These are phyloP conservation scores for Boletus pseudo-olivaceus DNA, from an alignment of 768 basidiomycete genomes.

Conservation along the genomic window DNA sequence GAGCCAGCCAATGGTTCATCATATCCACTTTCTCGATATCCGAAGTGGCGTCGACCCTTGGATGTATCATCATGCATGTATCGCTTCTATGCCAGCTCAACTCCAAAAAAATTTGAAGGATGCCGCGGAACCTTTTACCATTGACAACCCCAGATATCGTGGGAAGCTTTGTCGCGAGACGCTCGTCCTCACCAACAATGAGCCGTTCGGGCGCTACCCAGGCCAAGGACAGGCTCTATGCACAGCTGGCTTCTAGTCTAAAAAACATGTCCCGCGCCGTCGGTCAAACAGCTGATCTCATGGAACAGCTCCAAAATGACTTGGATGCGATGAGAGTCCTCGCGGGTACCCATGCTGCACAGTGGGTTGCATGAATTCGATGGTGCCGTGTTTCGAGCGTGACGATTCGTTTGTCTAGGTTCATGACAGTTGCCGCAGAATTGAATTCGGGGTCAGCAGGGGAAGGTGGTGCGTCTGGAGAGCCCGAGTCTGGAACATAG, in stretches of 20 bases:
- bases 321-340: conserved; percentile 76
- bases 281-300: conserved; percentile 69
- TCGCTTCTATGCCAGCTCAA: conserved; percentile 3
- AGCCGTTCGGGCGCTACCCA: conserved; percentile 55
- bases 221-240: conserved; percentile 78
- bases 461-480: conserved; percentile 12
- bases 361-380: conserved; percentile 44
- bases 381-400: not conserved
- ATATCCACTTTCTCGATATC: not conserved
- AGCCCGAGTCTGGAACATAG: conserved; percentile 9
- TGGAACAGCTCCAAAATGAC: conserved; percentile 73
- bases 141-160: conserved; percentile 1
- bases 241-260: conserved; percentile 67
- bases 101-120: not conserved
- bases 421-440: conserved; percentile 49
- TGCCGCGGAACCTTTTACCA: not conserved
- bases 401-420: conserved; percentile 29
- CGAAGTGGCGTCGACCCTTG: not conserved
- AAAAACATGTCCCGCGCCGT: conserved; percentile 66
- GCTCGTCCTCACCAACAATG: conserved; percentile 6
- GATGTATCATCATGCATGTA: not conserved
- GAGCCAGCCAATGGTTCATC: not conserved
- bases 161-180: conserved; percentile 6
- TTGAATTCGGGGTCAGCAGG: conserved; percentile 32
- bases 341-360: conserved; percentile 76